Evolutionary conservation across 1,139 yeast genomes (phyloP).

Genomic region (Debaryomyces sp.): DNA sequence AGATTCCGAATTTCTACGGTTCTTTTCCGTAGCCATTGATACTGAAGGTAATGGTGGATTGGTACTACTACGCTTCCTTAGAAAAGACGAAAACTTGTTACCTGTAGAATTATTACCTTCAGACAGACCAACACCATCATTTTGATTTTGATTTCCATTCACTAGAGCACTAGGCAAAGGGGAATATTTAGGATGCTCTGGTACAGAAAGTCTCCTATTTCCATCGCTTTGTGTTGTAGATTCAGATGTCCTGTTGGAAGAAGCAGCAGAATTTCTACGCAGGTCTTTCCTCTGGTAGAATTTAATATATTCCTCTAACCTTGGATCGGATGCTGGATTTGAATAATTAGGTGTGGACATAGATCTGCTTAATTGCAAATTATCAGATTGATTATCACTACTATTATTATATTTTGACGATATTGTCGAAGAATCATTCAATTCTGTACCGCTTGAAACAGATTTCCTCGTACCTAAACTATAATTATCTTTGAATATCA

Average conservation of each 20-base stretch:
- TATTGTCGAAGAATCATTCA: not conserved
- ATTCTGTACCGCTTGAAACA: not conserved
- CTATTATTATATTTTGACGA: slow-evolving; percentile 9
- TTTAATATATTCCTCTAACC: slow-evolving; percentile 58
- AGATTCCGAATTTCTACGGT: slow-evolving; percentile 15
- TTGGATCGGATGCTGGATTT: slow-evolving; percentile 43
- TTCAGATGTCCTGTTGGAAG: slow-evolving; percentile 20
- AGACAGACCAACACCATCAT: not conserved
- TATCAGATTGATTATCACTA: not conserved
- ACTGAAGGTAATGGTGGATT: slow-evolving; percentile 15
- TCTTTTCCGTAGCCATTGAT: slow-evolving; percentile 19
- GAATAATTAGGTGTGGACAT: slow-evolving; percentile 19
- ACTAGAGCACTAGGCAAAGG: slow-evolving; percentile 52
- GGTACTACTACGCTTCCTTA: slow-evolving; percentile 25
- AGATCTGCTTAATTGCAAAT: slow-evolving; percentile 15
- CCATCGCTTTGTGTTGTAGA: slow-evolving; percentile 14
- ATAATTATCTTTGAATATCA: slow-evolving; percentile 36
- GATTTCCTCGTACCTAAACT: slow-evolving; percentile 11
- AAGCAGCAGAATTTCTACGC: slow-evolving; percentile 5
- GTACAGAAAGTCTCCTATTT: not conserved
- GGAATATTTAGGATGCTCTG: slow-evolving; percentile 30
- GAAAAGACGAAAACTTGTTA: slow-evolving; percentile 28
- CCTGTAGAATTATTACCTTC: slow-evolving; percentile 14
- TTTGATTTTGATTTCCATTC: slow-evolving; percentile 15
- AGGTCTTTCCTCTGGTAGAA: slow-evolving; percentile 46